Percentiles rank a stretch among this genome's conserved stretches.
These are phyloP conservation scores for Rhodomyrtus tomentosa DNA, from an alignment of 345 rosid species.

Conservation along the genomic window DNA sequence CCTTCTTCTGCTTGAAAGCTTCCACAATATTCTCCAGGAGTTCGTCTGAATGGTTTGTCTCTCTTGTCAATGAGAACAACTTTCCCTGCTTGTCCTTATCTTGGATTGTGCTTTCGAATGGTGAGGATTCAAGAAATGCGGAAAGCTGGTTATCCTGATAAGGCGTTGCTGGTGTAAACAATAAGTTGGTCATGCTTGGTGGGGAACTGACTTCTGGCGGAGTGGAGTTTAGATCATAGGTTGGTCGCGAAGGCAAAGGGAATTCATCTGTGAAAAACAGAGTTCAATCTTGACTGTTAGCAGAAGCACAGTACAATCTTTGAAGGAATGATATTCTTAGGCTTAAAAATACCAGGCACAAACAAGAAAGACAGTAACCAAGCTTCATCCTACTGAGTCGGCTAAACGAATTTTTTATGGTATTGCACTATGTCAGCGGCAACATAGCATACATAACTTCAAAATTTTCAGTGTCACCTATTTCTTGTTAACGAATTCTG, in stretches of 20 bases:
- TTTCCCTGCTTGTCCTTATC: conserved; percentile 14
- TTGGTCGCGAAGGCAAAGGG: conserved; percentile 20
- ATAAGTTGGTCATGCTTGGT: conserved; percentile 9
- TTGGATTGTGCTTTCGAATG: conserved; percentile 5
- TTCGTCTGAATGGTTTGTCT: conserved; percentile 11
- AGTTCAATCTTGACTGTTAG: background rate
- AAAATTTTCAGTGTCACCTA: background rate
- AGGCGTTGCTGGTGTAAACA: conserved; percentile 21
- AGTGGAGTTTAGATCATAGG: conserved; percentile 34
- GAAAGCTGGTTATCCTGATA: conserved; percentile 12
- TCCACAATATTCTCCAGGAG: conserved; percentile 31
- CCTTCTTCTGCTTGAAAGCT: conserved; percentile 20
- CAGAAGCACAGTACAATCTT: background rate
- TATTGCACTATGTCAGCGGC: background rate
- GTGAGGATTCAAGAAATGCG: background rate
- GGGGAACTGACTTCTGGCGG: conserved; percentile 31
- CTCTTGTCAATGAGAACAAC: conserved; percentile 8
- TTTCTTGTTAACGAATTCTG: background rate
- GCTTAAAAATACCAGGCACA: background rate
- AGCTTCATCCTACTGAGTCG: background rate
- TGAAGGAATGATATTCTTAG: background rate
- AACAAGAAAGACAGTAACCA: background rate
- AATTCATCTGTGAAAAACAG: conserved; percentile 36
- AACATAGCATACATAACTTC: background rate
- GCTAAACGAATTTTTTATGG: background rate